A percentile compares a stretch with the other conserved stretches of the same genome.
Conservation (phyloP, 2,329 filamentous ascomycete genomes). For the Colletotrichum orbiculare region DNA sequence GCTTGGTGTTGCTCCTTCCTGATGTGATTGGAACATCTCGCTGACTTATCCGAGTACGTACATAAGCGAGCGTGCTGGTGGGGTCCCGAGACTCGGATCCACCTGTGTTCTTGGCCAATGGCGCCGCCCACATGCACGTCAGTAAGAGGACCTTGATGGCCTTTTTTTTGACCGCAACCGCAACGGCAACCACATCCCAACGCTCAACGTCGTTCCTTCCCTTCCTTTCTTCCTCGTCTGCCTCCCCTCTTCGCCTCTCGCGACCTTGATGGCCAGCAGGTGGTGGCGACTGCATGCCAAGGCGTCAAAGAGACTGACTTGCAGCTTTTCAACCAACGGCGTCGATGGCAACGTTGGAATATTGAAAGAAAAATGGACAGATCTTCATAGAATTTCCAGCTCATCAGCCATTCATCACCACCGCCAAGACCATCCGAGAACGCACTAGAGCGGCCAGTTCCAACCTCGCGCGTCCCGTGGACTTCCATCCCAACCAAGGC, state of each 20-base stretch:
- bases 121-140: conserved; percentile 12
- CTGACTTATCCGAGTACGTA: neutral
- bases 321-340: neutral
- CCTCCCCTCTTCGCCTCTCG: neutral
- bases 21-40: conserved; percentile 11
- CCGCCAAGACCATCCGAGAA: neutral
- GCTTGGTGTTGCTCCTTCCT: conserved; percentile 9
- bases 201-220: neutral
- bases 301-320: conserved; percentile 6
- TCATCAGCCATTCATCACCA: neutral
- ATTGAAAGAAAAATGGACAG: neutral
- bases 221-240: neutral
- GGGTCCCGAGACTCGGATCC: neutral
- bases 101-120: neutral
- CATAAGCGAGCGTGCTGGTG: neutral
- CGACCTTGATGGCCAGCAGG: conserved; percentile 26
- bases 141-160: conserved; percentile 35
- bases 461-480: neutral
- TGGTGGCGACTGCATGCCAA: conserved; percentile 29
- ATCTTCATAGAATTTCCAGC: neutral
- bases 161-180: conserved; percentile 4
- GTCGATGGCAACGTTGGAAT: neutral
- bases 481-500: neutral
- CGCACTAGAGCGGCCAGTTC: neutral
- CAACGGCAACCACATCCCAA: neutral